A percentile compares a stretch with the other conserved stretches of the same genome.
Conservation (phyloP, 2,329 filamentous ascomycete genomes). For the Botrytis fragariae region DNA sequence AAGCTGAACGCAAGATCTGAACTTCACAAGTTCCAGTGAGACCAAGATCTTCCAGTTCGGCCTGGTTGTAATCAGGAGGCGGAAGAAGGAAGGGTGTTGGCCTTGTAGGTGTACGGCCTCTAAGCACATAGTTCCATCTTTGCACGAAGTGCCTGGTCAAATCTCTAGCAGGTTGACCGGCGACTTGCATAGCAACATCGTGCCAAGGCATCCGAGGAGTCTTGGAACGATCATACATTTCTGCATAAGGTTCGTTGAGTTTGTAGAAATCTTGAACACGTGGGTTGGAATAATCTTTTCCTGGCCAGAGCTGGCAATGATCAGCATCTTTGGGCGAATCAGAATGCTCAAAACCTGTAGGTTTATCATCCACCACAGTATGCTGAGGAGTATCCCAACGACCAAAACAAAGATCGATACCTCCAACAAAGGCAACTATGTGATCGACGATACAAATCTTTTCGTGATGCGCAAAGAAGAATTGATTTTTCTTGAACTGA, state of each 20-base stretch:
- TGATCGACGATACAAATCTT: conserved; percentile 98
- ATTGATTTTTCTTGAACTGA: conserved; percentile 97
- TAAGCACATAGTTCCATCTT: conserved; percentile 94
- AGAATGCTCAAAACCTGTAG: conserved; percentile 84
- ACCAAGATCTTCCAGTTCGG: conserved; percentile 82
- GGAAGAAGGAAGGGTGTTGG: conserved; percentile 92
- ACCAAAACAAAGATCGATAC: conserved; percentile 94
- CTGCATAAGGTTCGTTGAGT: conserved; percentile 91
- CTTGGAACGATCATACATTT: conserved; percentile 94
- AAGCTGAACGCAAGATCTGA: conserved; percentile 88
- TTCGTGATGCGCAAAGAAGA: conserved; percentile 99
- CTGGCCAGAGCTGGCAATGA: conserved; percentile 93
- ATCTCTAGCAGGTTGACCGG: conserved; percentile 92
- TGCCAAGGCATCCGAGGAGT: conserved; percentile 98
- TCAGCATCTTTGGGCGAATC: conserved; percentile 82
- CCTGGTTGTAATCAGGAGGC: conserved; percentile 83
- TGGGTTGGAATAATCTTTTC: conserved; percentile 98
- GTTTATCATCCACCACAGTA: conserved; percentile 84
- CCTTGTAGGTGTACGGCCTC: conserved; percentile 87
- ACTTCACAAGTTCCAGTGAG: conserved; percentile 94
- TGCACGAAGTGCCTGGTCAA: conserved; percentile 95
- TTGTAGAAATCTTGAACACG: conserved; percentile 93
- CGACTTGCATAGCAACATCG: conserved; percentile 95
- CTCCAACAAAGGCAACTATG: conserved; percentile 90
- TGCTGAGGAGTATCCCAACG: conserved; percentile 97